Evolutionary conservation across 2,329 filamentous ascomycete genomes (phyloP), one percentile per base, ranked within the genome.

Genomic region (Akanthomyces dipterigenus): DNA sequence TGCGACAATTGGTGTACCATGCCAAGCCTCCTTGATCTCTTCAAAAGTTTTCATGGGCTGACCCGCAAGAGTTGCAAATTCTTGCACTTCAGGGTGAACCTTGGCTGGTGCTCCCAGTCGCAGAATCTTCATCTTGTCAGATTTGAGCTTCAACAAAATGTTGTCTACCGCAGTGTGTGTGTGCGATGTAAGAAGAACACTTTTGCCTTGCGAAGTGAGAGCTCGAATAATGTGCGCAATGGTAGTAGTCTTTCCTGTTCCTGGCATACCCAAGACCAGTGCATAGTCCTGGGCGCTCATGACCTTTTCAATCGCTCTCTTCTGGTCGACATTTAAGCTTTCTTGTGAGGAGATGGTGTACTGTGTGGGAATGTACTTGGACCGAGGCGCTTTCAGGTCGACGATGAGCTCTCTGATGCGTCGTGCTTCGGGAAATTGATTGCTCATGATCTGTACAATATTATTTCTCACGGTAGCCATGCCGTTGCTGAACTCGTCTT

Each of bases 141-240:
- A 78, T 57, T 88, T 88, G 60, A 99, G 87, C 75, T 99, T 99
- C 63, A 99, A 79, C 7, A 99, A 78, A 67, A 99, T 99, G 66
- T 99, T 99, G 82, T 99, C 95, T 3, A 99, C 95, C 3, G 95
- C 95, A 1, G 93, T 96, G 71, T 99, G 95, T 0, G 95, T 99
- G 72, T 98, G 98, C 0, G 93, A 97, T 0, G 95, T 96, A 45
- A 99, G 78, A 7, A 99, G 79, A 16, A 99, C 92, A 61, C 90
- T 96, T 76, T 98, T 98, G 12, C 91, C 89, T 72, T 96, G 90
- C 0, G 88, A 86, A 5, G 95, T 88, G 34, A 99, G 80, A 1
- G 93, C 91, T 49, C 91, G 88, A 68, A 99, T 98, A 67, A 99
- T 97, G 71, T 98, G 93, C 5, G 93, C 92, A 69, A 99, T 98